Evolutionary conservation across 805 yeast genomes (phyloP), one percentile per base, ranked within the genome.

Genomic region (Zygotorulaspora sp.): DNA sequence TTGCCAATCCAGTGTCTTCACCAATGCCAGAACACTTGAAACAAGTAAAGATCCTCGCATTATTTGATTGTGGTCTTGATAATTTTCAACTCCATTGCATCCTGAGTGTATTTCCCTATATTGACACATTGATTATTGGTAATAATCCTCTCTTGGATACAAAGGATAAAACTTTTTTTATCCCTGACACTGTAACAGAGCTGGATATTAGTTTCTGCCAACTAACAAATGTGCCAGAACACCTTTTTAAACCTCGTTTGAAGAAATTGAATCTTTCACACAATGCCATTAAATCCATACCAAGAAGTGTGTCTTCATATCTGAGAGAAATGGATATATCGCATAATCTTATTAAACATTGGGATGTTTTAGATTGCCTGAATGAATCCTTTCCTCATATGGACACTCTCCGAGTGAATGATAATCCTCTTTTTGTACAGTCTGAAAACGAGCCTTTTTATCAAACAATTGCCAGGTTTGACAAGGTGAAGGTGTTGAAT

Each of bases 361-460:
- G 84, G 81, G 30, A 43, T 0, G 68, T 59, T 15, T 53, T 83
- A 3, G 85, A 79, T 40, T n/a, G 30, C 0, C 33, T 81, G 2
- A 47, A 54, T 3, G 30, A 33, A 0, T 18, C 47, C 5, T 70
- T 75, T 28, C 75, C 79, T 0, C 49, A 58, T 6, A 52, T 85
- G 6, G 35, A 40, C 2, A 65, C 70, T 1, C 53, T 86, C 1
- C 64, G 75, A 33, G 61, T 83, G 11, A 67, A 67, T 36, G 65
- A 61, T 4, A 83, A 82, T 41, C 82, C 86, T 1, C 26, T 83
- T 6, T 52, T 57, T 22, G 51, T 45, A 9, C 57, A 54, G n/a
- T 53, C 51, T 23, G 48, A 47, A 8, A 23, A 25, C 23, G 34
- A 47, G 10, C 40, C 14, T 53, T 57, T 47, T 23, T 50, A 55